Evolutionary conservation across 31 red algal genomes (phyloP), one percentile per base, ranked within the genome.

Genomic region (Asparagopsis taxiformis): DNA sequence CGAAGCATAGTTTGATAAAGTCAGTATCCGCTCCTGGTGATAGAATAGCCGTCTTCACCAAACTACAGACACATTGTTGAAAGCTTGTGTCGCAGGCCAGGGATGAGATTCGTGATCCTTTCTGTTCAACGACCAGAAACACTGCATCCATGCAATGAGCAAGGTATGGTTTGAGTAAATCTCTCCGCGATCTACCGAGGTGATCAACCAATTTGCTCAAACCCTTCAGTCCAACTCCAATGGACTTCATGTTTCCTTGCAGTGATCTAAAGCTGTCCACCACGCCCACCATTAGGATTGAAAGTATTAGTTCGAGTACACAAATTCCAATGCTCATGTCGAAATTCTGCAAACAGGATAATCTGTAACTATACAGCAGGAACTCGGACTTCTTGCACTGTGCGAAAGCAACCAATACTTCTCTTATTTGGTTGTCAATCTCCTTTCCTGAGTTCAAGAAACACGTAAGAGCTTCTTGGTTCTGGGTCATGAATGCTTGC

Each of bases 381-480:
- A 62, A 62, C 23, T 62, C 58, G 23, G 10, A 16, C 58, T 62
- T 62, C 20, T 30, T 32, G 23, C 58, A 62, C 31, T 62, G 58
- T 13, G 58, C 58, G 58, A 62, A 62, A 62, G 19, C 31, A 62
- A 62, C 31, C 58, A 62, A 62, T 30, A 32, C 3, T 32, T 62
- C 58, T 32, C 31, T 62, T 15, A 62, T 30, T 30, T 62, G 58
- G 4, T 25, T 28, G 31, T 5, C 31, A 16, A 62, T 19, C 31
- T 15, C 31, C 29, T 62, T 32, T 32, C 31, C 24, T 30, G 58
- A 23, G 21, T 43, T 43, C 9, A 68, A 64, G 57, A 75, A 26
- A 31, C 59, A 62, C 17, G 44, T 15, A 19, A 85, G 46, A 35
- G 80, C 33, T 67, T 85, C 80, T 69, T 75, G 70, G 32, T 34